Percentiles rank a stretch among this genome's conserved stretches.
Evolutionary conservation across 805 yeast genomes (phyloP).

Genomic region (Spathaspora boniae): DNA sequence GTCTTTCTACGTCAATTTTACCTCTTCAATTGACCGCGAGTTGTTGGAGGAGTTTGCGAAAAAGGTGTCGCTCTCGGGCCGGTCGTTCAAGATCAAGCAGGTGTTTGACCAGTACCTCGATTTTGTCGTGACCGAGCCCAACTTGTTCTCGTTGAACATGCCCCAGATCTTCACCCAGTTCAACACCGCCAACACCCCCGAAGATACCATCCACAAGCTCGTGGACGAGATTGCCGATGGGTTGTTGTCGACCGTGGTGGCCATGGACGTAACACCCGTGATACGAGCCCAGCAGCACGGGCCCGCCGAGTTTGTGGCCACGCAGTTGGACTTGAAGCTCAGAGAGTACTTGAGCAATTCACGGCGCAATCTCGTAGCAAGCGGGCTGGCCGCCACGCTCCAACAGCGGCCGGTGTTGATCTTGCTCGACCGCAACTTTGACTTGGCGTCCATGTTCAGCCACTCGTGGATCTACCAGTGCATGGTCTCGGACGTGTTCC

Average conservation of each 20-base stretch:
- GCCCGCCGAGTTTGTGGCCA: conserved; percentile 92
- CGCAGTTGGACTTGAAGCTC: conserved; percentile 75
- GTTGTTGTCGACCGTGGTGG: conserved; percentile 71
- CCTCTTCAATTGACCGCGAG: conserved; percentile 72
- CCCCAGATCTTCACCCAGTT: conserved; percentile 62
- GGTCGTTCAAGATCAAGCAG: conserved; percentile 71
- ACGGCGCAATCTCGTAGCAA: conserved; percentile 22
- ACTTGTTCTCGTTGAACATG: conserved; percentile 75
- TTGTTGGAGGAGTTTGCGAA: conserved; percentile 87
- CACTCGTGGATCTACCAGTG: conserved; percentile 99
- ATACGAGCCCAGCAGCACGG: conserved; percentile 90
- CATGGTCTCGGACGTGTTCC: conserved; percentile 89
- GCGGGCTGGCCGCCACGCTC: conserved; percentile 19
- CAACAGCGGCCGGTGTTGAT: conserved; percentile 72
- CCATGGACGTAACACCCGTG: conserved; percentile 78
- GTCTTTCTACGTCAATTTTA: conserved; percentile 78
- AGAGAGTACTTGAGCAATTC: conserved; percentile 83
- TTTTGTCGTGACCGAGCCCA: conserved; percentile 90
- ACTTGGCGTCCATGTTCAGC: conserved; percentile 87
- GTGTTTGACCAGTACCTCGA: conserved; percentile 93
- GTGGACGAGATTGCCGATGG: conserved; percentile 78
- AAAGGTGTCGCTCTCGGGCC: conserved; percentile 68
- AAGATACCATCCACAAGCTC: conserved; percentile 63
- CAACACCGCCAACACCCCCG: conserved; percentile 69
- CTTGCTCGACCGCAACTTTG: conserved; percentile 83